Evolutionary conservation across 164 flowering plant species (phyloP), one percentile per base, ranked within the genome.

Genomic region (Saururus chinensis): DNA sequence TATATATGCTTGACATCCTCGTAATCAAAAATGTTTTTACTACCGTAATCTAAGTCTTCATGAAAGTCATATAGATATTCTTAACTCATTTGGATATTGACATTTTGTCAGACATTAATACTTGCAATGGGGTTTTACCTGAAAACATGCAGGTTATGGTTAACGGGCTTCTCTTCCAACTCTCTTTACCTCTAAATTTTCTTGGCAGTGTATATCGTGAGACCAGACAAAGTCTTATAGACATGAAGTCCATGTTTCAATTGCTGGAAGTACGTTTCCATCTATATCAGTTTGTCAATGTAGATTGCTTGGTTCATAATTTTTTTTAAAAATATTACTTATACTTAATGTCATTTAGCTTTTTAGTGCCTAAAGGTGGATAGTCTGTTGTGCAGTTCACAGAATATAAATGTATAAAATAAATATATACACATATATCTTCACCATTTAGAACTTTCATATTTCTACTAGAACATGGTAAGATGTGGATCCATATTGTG

Each of bases 181-280:
- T 95, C 0, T 95, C 99, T 67, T 85, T 95, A 67, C 97, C 99
- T 21, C 91, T 95, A 57, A 95, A 95, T 66, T 95, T 90, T 75
- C 97, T 95, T 68, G 99, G 99, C 14, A 86, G 97, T 77, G 99
- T 95, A 52, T 95, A 90, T 70, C 90, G 99, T 64, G 97, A 95
- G 74, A 91, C 97, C 22, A 74, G 89, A 51, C 99, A 95, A 68
- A 85, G 96, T 79, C 91, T 95, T 76, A 83, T 95, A 56, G 99
- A 95, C 78, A 88, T 95, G 97, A 91, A 80, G 55, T 77, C 97
- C 59, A 81, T 95, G 97, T 90, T 90, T 80, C 97, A 88, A 60
- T 80, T 93, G 70, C 87, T 93, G 41, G 99, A 93, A 97, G 99
- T 90, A 82, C 41, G 51, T 68, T 51, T 70, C 13, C 13, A 8